Conservation (phyloP, 2,329 filamentous ascomycete species). For the Cladosporium sp. region DNA sequence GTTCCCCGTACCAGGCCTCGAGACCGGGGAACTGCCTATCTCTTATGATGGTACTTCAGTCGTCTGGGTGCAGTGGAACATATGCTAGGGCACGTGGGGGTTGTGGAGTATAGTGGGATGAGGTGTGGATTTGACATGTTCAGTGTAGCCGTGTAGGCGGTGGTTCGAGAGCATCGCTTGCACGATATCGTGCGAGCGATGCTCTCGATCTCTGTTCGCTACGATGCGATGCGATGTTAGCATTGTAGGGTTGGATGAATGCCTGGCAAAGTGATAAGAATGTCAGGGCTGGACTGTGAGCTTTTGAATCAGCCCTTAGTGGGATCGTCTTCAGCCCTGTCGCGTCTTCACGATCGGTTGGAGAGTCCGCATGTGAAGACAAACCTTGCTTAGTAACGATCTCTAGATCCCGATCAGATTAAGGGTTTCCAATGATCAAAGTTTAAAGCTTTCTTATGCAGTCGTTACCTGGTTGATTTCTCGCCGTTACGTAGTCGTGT, state of each 20-base stretch:
- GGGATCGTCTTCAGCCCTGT: background rate
- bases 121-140: background rate
- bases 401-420: background rate
- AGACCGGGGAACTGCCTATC: background rate
- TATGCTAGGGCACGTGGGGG: constrained; percentile 2
- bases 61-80: background rate
- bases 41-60: background rate
- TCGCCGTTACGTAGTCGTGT: background rate
- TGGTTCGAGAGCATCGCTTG: background rate
- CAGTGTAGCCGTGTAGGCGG: background rate
- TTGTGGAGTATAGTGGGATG: background rate
- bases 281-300: background rate
- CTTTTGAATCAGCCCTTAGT: background rate
- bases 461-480: background rate
- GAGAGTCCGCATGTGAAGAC: background rate
- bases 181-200: background rate
- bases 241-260: background rate
- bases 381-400: background rate
- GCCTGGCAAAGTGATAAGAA: background rate
- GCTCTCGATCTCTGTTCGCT: background rate
- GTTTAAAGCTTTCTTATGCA: background rate
- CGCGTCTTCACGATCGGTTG: background rate
- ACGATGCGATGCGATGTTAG: background rate
- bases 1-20: background rate
- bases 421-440: background rate